Conservation (phyloP, 2,329 filamentous ascomycete genomes). For the Xylariales sp. region DNA sequence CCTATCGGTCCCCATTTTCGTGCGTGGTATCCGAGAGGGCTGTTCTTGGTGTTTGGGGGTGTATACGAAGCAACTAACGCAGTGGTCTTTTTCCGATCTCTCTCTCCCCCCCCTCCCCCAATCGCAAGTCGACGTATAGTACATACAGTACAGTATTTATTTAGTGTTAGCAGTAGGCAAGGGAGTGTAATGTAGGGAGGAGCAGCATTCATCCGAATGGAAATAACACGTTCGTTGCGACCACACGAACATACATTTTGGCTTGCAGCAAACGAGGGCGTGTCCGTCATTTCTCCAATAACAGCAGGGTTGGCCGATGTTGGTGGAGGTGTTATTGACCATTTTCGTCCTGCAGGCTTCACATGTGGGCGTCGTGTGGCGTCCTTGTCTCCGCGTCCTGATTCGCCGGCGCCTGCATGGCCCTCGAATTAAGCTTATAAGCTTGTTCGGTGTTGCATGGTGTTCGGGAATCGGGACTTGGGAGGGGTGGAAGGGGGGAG, state of each 20-base stretch:
- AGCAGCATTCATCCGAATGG: constrained; percentile 26
- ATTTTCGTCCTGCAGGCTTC: constrained; percentile 36
- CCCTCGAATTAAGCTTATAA: constrained; percentile 41
- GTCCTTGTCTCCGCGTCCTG: constrained; percentile 17
- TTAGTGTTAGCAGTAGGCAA: no score
- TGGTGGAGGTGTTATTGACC: constrained; percentile 24
- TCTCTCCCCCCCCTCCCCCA: not conserved
- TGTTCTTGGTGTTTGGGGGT: constrained; percentile 1
- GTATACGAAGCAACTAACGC: constrained; percentile 11
- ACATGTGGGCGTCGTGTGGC: constrained; percentile 37
- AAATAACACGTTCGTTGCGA: constrained; percentile 27
- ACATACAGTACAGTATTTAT: no score
- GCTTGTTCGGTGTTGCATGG: constrained; percentile 38
- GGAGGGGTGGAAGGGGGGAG: not conserved
- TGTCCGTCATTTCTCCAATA: constrained; percentile 16
- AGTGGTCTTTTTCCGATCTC: constrained; percentile 29
- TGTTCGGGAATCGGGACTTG: constrained; percentile 37
- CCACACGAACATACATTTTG: constrained; percentile 7
- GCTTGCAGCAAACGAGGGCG: constrained; percentile 20
- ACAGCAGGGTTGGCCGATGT: not conserved
- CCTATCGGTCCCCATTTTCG: constrained; percentile 15
- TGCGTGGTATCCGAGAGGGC: constrained; percentile 25
- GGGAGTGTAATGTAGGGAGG: not conserved
- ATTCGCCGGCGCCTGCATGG: constrained; percentile 35
- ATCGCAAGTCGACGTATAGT: not conserved